Conservation (phyloP, 768 basidiomycete genomes). For the Phallus indusiatus region DNA sequence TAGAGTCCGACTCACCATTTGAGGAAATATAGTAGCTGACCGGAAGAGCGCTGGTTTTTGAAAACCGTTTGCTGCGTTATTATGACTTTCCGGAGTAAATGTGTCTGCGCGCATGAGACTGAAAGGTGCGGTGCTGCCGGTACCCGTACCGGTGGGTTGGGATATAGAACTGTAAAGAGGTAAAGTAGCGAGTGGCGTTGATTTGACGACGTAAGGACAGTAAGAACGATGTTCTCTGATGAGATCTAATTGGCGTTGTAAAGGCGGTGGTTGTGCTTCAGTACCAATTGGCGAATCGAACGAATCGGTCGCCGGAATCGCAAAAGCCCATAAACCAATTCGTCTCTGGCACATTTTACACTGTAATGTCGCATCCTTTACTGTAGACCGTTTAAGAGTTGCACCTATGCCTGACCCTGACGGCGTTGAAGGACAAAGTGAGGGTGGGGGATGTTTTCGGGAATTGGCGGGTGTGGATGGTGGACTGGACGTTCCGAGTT, state of each 20-base stretch:
- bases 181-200: slow-evolving; percentile 12
- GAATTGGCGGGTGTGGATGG: slow-evolving; percentile 6
- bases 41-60: slow-evolving; percentile 1
- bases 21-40: neutral
- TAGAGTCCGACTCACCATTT: slow-evolving; percentile 25
- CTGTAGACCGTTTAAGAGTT: neutral
- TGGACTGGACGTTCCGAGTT: too few species aligned
- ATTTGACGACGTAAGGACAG: slow-evolving; percentile 58
- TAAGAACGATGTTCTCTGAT: slow-evolving; percentile 77
- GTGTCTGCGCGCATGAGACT: slow-evolving; percentile 8
- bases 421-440: slow-evolving; percentile 1
- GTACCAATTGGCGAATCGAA: slow-evolving; percentile 11
- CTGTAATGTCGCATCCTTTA: slow-evolving; percentile 48
- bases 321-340: slow-evolving; percentile 70
- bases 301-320: slow-evolving; percentile 16
- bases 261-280: slow-evolving; percentile 23
- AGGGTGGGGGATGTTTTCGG: slow-evolving; percentile 15
- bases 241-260: slow-evolving; percentile 53
- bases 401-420: slow-evolving; percentile 2
- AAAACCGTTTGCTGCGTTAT: slow-evolving; percentile 1
- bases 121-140: slow-evolving; percentile 1
- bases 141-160: slow-evolving; percentile 1
- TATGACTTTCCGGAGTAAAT: slow-evolving; percentile 2
- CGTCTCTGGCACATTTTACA: slow-evolving; percentile 71
- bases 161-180: slow-evolving; percentile 3